Evolutionary conservation across 768 basidiomycete genomes (phyloP).

Genomic region (Psilocybe sp.): DNA sequence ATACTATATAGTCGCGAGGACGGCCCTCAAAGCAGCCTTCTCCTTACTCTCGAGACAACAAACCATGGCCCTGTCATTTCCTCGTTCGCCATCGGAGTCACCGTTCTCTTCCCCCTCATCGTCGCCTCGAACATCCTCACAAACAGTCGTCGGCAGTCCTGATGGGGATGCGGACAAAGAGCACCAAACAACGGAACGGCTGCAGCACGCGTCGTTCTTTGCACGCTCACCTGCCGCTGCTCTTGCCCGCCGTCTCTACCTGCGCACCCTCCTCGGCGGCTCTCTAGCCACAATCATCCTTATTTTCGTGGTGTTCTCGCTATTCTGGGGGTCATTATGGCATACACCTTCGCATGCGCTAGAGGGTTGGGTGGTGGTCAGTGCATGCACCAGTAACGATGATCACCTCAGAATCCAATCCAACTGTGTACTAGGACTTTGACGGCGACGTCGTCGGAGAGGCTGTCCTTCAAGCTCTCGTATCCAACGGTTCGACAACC

Average conservation of each 20-base stretch:
- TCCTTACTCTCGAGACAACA: too few species aligned
- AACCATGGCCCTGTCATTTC: too few species aligned
- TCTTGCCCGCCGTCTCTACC: slow-evolving; percentile 36
- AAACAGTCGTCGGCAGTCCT: too few species aligned
- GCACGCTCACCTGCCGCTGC: slow-evolving; percentile 22
- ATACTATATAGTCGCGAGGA: too few species aligned
- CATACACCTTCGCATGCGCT: slow-evolving; percentile 39
- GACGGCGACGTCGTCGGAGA: slow-evolving; percentile 54
- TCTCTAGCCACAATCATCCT: slow-evolving; percentile 34
- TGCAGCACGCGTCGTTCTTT: slow-evolving; percentile 16
- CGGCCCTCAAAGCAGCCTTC: too few species aligned
- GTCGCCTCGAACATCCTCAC: too few species aligned
- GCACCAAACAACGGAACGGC: too few species aligned
- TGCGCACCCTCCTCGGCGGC: slow-evolving; percentile 38
- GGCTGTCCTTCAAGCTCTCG: slow-evolving; percentile 37
- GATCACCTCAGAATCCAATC: background rate
- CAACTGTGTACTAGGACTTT: slow-evolving; percentile 44
- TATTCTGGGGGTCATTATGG: slow-evolving; percentile 58
- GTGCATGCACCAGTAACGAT: slow-evolving; percentile 15
- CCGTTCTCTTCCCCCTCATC: too few species aligned
- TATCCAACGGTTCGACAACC: slow-evolving; percentile 13
- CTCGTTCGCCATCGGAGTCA: too few species aligned
- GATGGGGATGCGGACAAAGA: too few species aligned
- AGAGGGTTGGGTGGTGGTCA: slow-evolving; percentile 54
- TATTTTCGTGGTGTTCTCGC: slow-evolving; percentile 50